Evolutionary conservation across 371 early-diverging fungal species (phyloP), one percentile per base, ranked within the genome.

Genomic region (Parasitella parasitica): DNA sequence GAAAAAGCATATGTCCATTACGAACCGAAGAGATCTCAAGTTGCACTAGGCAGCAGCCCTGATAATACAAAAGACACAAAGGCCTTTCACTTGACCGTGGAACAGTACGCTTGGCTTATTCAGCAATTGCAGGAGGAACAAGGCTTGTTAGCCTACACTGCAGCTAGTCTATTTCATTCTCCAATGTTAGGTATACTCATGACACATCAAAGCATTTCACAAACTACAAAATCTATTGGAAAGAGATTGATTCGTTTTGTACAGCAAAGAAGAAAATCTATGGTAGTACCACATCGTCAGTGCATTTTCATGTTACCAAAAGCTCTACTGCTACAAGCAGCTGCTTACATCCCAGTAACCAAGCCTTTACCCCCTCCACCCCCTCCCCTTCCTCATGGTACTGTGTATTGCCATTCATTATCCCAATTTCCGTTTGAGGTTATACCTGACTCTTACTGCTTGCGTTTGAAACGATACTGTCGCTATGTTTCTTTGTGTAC

Each of bases 71-170:
- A 65, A 46, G 59, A 66, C 32, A 43, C 65, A 28, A 61, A 67
- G 22, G 6, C 6, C 12, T 32, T 36, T 30, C 35, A 59, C 13
- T 27, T 73, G 34, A 63, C 73, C 18, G 54, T 73, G 26, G 71
- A 76, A 51, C 73, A 71, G 32, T 76, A 69, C 41, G 71, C 71
- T 38, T 76, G 77, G 77, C 53, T 76, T 11, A 66, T 76, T 30
- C 70, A 66, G 27, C 73, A 73, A 48, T 57, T 72, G 27, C 57
- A 71, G 35, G 73, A 76, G 59, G 77, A 76, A 38, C 56, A 64
- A 41, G 48, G 36, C 11, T 65, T 73, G 12, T 59, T 61, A 26
- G 53, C 61, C 27, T 27, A 39, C 28, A 43, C 43, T 3, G 35
- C 28, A 12, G 27, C 37, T 35, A 54, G 26, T 34, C 7, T 12